phyloP scores from a whole-genome alignment of 805 yeast species.

The Cyberlindnera saturnus region DNA sequence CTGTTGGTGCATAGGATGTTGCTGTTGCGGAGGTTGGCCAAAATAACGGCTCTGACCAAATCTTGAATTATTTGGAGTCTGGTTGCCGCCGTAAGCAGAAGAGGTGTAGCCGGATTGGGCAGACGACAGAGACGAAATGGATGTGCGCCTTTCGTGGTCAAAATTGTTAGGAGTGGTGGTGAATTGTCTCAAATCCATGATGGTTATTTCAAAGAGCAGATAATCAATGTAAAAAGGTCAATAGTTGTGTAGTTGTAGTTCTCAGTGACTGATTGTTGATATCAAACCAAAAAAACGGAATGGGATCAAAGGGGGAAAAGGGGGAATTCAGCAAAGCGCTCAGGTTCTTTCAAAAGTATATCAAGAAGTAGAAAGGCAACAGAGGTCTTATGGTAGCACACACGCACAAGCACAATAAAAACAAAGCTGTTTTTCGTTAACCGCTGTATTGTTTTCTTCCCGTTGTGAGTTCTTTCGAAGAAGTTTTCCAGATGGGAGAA shows the following conservation, averaged over 20 bases:
- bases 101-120: slow-evolving; percentile 22
- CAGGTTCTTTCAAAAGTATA: too few species aligned
- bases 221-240: too few species aligned
- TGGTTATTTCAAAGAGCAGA: not conserved
- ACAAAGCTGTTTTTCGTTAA: not conserved
- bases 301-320: too few species aligned
- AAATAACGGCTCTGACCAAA: slow-evolving; percentile 22
- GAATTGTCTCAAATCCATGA: slow-evolving; percentile 33
- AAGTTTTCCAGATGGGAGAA: not conserved
- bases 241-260: too few species aligned
- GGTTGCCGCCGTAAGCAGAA: slow-evolving; percentile 17
- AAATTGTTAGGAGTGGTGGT: slow-evolving; percentile 27
- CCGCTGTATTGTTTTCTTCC: not conserved
- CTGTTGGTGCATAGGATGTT: slow-evolving; percentile 1
- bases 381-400: too few species aligned
- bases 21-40: slow-evolving; percentile 17
- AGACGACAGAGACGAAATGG: slow-evolving; percentile 23
- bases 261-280: too few species aligned
- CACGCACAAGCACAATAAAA: too few species aligned
- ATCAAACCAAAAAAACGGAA: too few species aligned
- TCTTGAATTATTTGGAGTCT: slow-evolving; percentile 16
- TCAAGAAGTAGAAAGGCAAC: too few species aligned
- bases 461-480: not conserved
- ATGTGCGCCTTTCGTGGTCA: slow-evolving; percentile 23
- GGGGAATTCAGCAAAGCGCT: too few species aligned